phyloP scores from a whole-genome alignment of 1,284 basidiomycete species.

The Pyrrhoderma lamaoense region DNA sequence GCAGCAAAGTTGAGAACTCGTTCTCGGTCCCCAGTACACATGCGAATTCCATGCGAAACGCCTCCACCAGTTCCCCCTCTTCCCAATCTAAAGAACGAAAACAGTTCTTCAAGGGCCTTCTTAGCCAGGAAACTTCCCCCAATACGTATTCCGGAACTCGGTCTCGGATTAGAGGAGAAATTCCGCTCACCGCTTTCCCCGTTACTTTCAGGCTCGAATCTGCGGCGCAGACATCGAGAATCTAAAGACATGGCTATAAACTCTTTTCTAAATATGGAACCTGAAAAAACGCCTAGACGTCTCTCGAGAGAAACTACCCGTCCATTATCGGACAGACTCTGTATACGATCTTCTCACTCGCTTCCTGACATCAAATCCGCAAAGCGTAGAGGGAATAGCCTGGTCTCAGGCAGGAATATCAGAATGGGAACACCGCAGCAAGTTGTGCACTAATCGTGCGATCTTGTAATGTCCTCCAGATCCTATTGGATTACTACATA shows the following conservation, averaged over 20 bases:
- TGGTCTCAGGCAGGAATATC: conserved; percentile 8
- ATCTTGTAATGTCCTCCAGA: background rate
- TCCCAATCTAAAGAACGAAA: conserved; percentile 1
- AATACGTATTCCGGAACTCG: conserved; percentile 16
- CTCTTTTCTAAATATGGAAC: conserved; percentile 13
- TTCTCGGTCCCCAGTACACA: conserved; percentile 9
- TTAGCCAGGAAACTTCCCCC: conserved; percentile 8
- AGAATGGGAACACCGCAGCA: conserved; percentile 12
- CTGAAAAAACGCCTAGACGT: conserved; percentile 4
- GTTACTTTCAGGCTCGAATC: background rate
- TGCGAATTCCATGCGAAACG: background rate
- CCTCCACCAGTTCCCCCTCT: conserved; percentile 14
- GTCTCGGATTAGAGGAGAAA: conserved; percentile 13
- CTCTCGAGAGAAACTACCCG: background rate
- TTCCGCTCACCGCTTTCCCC: conserved; percentile 14
- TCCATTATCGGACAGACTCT: conserved; percentile 1
- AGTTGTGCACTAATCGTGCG: conserved; percentile 1
- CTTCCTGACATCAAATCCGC: conserved; percentile 15
- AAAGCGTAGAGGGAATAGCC: conserved; percentile 12
- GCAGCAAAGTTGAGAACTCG: background rate
- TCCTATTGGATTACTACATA: background rate
- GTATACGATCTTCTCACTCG: conserved; percentile 12
- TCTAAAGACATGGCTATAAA: background rate
- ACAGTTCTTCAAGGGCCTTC: background rate
- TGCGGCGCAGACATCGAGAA: background rate